Evolutionary conservation across 768 basidiomycete species (phyloP).

Genomic region (Panellus pusillus): DNA sequence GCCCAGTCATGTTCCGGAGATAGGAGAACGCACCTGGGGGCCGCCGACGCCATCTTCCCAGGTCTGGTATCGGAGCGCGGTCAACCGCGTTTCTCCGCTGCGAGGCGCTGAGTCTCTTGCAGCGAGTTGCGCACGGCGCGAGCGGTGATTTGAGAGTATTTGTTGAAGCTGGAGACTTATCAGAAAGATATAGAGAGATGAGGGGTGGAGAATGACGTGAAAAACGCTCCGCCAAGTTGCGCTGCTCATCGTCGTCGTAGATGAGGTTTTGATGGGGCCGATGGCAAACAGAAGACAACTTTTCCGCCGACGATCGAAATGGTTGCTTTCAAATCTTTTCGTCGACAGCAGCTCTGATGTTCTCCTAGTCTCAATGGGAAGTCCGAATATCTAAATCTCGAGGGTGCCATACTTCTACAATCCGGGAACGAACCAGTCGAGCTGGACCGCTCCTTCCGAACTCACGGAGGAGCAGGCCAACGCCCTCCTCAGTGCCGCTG

Average conservation of each 20-base stretch:
- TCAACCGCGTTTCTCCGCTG: slow-evolving; percentile 82
- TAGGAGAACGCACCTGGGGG: slow-evolving; percentile 56
- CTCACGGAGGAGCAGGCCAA: slow-evolving; percentile 60
- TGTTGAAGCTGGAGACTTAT: slow-evolving; percentile 81
- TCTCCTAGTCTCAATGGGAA: slow-evolving; percentile 61
- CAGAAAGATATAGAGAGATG: slow-evolving; percentile 8
- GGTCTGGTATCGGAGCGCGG: slow-evolving; percentile 79
- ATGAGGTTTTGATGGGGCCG: neutral
- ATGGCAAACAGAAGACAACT: no score
- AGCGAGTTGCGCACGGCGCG: slow-evolving; percentile 88
- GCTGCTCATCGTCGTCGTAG: slow-evolving; percentile 57
- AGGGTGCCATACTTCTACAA: slow-evolving; percentile 88
- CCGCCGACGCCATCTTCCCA: slow-evolving; percentile 89
- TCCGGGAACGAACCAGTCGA: slow-evolving; percentile 61
- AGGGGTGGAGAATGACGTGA: slow-evolving; percentile 58
- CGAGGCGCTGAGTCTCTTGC: slow-evolving; percentile 84
- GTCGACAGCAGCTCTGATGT: neutral
- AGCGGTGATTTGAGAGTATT: slow-evolving; percentile 94
- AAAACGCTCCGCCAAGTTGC: slow-evolving; percentile 74
- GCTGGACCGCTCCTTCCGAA: slow-evolving; percentile 74
- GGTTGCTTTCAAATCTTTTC: no score
- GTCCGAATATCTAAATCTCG: slow-evolving; percentile 81
- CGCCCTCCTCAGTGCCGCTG: slow-evolving; percentile 64
- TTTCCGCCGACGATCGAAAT: no score
- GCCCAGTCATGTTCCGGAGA: neutral